Percentiles rank a stretch among this genome's conserved stretches.
phyloP scores from a whole-genome alignment of 2,329 filamentous ascomycete genomes.

The Verticillium dahliae region DNA sequence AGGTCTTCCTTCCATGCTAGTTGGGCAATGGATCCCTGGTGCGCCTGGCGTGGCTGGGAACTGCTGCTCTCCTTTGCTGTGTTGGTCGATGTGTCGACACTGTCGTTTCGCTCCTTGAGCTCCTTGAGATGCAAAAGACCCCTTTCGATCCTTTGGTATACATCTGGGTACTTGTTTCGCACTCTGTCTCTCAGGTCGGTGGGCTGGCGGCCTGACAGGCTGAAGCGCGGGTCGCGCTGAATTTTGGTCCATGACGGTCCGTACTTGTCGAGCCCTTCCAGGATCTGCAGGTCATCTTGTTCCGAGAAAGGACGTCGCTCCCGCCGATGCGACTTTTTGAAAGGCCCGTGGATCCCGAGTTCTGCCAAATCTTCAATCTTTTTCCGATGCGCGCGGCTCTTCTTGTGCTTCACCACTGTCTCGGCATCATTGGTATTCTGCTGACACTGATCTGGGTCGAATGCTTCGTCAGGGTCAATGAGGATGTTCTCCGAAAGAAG shows the following conservation, averaged over 20 bases:
- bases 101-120: conserved; percentile 28
- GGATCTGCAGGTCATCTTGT: conserved; percentile 56
- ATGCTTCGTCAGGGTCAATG: conserved; percentile 35
- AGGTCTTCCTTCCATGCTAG: conserved; percentile 40
- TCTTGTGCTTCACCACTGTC: conserved; percentile 34
- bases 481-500: conserved; percentile 50
- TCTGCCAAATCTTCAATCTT: conserved; percentile 48
- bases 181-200: conserved; percentile 58
- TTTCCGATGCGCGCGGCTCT: conserved; percentile 47
- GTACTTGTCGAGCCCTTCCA: conserved; percentile 52
- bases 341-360: conserved; percentile 55
- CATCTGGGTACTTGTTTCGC: conserved; percentile 56
- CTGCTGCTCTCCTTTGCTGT: conserved; percentile 40
- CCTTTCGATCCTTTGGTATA: conserved; percentile 51
- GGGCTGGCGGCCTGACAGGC: conserved; percentile 52
- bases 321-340: conserved; percentile 55
- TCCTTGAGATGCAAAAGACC: conserved; percentile 41
- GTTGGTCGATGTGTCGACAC: conserved; percentile 45
- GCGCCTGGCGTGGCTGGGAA: conserved; percentile 25
- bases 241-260: conserved; percentile 62
- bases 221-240: conserved; percentile 51
- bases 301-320: conserved; percentile 56
- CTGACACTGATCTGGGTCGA: not conserved
- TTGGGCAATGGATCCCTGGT: conserved; percentile 28
- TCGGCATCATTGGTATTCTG: conserved; percentile 18